phyloP scores from a whole-genome alignment of 352 stramenopile genomes.

The Globisporangium iwayamae region DNA sequence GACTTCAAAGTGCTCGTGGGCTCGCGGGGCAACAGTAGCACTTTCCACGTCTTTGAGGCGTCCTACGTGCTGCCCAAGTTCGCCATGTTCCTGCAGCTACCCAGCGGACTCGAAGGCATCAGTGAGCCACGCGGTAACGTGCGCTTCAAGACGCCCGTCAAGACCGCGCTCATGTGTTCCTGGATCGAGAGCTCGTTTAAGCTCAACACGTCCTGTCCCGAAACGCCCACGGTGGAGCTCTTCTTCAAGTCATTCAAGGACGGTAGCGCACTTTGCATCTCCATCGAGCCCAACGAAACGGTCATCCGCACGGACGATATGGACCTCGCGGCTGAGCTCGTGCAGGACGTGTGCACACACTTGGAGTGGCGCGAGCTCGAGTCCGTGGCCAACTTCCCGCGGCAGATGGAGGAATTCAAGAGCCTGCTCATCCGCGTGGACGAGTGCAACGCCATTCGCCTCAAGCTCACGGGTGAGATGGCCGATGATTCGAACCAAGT shows the following conservation, averaged over 20 bases:
- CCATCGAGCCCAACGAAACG: conserved; percentile 49
- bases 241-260: conserved; percentile 65
- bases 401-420: conserved; percentile 84
- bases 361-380: conserved; percentile 87
- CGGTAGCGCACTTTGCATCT: conserved; percentile 42
- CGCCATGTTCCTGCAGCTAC: conserved; percentile 68
- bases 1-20: conserved; percentile 78
- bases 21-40: conserved; percentile 67
- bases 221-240: conserved; percentile 39
- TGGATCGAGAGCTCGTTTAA: conserved; percentile 74
- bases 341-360: conserved; percentile 85
- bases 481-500: conserved; percentile 90
- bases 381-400: conserved; percentile 80
- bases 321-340: conserved; percentile 78
- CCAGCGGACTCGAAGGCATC: conserved; percentile 16
- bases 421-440: conserved; percentile 71
- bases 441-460: conserved; percentile 85
- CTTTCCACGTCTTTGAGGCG: conserved; percentile 88
- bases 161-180: conserved; percentile 64
- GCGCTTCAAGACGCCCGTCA: conserved; percentile 68
- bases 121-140: conserved; percentile 44
- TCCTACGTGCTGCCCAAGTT: conserved; percentile 83
- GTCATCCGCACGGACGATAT: conserved; percentile 82
- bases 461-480: conserved; percentile 92
- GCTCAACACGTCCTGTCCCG: conserved; percentile 34